Evolutionary conservation across 441 rosid genomes (phyloP).

Genomic region (Pelargonium citronellum): DNA sequence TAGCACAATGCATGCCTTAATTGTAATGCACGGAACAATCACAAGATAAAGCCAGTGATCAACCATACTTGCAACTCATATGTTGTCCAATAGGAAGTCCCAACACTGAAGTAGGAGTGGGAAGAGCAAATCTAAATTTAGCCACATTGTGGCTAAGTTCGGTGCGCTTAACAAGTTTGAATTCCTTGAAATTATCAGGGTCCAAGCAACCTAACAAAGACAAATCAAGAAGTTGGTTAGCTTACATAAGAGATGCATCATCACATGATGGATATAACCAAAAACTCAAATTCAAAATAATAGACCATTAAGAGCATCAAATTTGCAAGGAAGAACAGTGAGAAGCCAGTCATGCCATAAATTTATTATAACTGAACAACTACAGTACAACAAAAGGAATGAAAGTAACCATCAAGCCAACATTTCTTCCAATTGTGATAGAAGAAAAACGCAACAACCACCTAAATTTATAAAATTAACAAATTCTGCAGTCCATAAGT

Average conservation of each 20-base stretch:
- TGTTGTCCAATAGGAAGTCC: constrained; percentile 52
- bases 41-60: constrained; percentile 4
- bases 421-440: no score
- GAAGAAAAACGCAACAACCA: no score
- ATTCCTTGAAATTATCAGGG: constrained; percentile 39
- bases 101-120: constrained; percentile 36
- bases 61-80: constrained; percentile 43
- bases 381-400: no score
- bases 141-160: constrained; percentile 46
- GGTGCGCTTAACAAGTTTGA: constrained; percentile 38
- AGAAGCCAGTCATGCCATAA: no score
- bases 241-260: background rate
- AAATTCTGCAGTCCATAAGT: no score
- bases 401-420: no score
- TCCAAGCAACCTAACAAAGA: constrained; percentile 38
- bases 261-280: background rate
- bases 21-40: background rate
- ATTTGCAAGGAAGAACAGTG: no score
- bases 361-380: no score
- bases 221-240: constrained; percentile 6
- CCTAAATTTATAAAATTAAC: no score
- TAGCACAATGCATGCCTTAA: background rate
- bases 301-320: background rate
- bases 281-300: background rate
- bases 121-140: constrained; percentile 43